Conservation (phyloP, 1,284 basidiomycete genomes). For the Apiotrichum gamsii region DNA sequence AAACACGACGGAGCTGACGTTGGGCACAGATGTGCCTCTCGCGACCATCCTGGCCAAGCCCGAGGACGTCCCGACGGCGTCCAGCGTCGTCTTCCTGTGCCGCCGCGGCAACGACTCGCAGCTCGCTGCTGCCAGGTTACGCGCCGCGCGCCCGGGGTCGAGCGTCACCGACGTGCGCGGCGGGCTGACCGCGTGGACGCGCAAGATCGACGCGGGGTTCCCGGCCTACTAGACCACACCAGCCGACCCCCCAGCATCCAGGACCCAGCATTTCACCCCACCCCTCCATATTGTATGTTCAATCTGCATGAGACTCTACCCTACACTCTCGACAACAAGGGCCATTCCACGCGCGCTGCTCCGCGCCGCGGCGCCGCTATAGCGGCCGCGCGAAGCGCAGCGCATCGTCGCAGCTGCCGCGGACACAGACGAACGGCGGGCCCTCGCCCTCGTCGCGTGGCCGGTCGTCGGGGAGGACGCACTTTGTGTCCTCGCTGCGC, state of each 20-base stretch:
- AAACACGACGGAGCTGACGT: slow-evolving; percentile 5
- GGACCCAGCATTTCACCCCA: too few relatives aligned
- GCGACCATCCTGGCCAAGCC: slow-evolving; percentile 28
- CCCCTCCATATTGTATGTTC: too few relatives aligned
- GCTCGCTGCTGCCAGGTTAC: slow-evolving; percentile 66
- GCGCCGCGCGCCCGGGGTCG: slow-evolving; percentile 20
- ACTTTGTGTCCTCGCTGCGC: slow-evolving; percentile 41
- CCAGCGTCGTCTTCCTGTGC: slow-evolving; percentile 63
- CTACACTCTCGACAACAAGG: too few relatives aligned
- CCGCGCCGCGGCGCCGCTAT: slow-evolving; percentile 8
- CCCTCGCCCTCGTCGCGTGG: slow-evolving; percentile 42
- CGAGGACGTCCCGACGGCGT: slow-evolving; percentile 10
- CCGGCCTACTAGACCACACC: slow-evolving; percentile 72
- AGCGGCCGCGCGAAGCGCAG: slow-evolving; percentile 26
- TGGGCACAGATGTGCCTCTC: slow-evolving; percentile 42
- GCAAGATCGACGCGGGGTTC: slow-evolving; percentile 63
- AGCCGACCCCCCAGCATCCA: too few relatives aligned
- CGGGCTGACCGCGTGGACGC: slow-evolving; percentile 70
- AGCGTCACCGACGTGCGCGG: slow-evolving; percentile 66
- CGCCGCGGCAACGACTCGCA: slow-evolving; percentile 90
- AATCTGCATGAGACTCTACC: too few relatives aligned
- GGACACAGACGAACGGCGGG: slow-evolving; percentile 41
- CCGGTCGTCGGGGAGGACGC: slow-evolving; percentile 37
- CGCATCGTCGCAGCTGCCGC: slow-evolving; percentile 32
- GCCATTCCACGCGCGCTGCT: too few relatives aligned